These are phyloP conservation scores for Lasiodiplodia gonubiensis DNA, from an alignment of 2,329 filamentous ascomycete species.

Conservation along the genomic window DNA sequence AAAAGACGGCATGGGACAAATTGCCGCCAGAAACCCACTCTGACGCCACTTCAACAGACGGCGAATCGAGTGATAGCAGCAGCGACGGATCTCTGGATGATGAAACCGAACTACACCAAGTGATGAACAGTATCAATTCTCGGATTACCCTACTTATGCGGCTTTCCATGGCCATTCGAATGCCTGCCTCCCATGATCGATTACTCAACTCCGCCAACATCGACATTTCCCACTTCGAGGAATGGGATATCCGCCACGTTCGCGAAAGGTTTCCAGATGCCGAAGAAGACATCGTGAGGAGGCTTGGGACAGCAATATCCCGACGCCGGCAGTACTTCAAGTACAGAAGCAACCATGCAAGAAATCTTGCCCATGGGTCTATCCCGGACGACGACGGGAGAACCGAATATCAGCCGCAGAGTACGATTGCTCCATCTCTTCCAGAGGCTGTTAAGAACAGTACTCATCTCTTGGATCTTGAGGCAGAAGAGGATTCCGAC, in stretches of 20 bases:
- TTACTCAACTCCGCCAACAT: constrained; percentile 35
- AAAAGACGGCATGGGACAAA: constrained; percentile 35
- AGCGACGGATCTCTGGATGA: neutral
- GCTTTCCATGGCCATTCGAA: constrained; percentile 41
- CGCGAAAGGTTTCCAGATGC: constrained; percentile 35
- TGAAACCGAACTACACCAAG: constrained; percentile 37
- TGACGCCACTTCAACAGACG: constrained; percentile 24
- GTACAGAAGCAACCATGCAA: constrained; percentile 42
- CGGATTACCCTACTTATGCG: constrained; percentile 41
- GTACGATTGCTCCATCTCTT: constrained; percentile 1
- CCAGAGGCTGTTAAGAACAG: neutral
- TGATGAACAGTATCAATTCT: constrained; percentile 33
- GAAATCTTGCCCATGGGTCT: constrained; percentile 36
- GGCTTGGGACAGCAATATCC: constrained; percentile 43
- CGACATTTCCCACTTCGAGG: constrained; percentile 38
- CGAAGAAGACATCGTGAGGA: constrained; percentile 31
- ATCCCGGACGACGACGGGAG: neutral
- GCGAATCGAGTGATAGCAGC: constrained; percentile 6
- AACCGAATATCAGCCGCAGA: neutral
- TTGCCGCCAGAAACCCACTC: constrained; percentile 29
- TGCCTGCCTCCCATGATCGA: constrained; percentile 40
- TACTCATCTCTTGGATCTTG: neutral
- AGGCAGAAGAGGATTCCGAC: neutral
- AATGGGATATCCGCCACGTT: constrained; percentile 38
- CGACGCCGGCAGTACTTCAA: constrained; percentile 41